A percentile compares a stretch with the other conserved stretches of the same genome.
Evolutionary conservation across 2,329 filamentous ascomycete species (phyloP).

Genomic region (Sporothrix mexicana): DNA sequence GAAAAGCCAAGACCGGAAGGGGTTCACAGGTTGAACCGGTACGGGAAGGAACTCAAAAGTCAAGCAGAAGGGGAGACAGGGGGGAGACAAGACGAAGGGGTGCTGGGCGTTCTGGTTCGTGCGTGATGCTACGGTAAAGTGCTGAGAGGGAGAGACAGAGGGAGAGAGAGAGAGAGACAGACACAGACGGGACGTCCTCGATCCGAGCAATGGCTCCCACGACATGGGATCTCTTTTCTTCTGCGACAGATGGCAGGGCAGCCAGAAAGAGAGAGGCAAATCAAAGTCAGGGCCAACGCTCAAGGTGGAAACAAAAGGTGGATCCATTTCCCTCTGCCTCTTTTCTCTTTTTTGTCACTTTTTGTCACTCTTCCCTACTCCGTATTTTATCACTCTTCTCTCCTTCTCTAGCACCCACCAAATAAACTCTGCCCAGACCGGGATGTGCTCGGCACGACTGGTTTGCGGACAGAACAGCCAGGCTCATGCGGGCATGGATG

Average conservation of each 20-base stretch:
- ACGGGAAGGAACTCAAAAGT: slow-evolving; percentile 6
- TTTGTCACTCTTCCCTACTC: too few species aligned
- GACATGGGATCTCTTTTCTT: slow-evolving; percentile 7
- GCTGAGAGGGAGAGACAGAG: neutral
- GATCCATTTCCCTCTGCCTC: neutral
- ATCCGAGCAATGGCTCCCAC: slow-evolving; percentile 23
- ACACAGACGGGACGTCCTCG: slow-evolving; percentile 18
- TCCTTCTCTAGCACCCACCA: too few species aligned
- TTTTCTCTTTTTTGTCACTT: too few species aligned
- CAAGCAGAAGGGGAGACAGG: neutral
- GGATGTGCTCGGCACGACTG: slow-evolving; percentile 9
- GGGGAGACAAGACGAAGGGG: slow-evolving; percentile 17
- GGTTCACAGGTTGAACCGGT: slow-evolving; percentile 9
- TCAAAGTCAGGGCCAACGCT: neutral
- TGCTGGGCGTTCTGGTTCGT: neutral
- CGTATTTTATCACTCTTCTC: too few species aligned
- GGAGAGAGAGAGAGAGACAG: neutral
- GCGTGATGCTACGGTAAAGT: neutral
- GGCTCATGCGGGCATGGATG: neutral
- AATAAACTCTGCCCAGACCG: neutral
- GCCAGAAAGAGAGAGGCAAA: too few species aligned
- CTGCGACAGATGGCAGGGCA: slow-evolving; percentile 29
- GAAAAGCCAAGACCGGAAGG: slow-evolving; percentile 17
- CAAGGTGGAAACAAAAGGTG: slow-evolving; percentile 25
- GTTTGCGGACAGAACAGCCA: slow-evolving; percentile 11